phyloP scores from a whole-genome alignment of 2,329 filamentous ascomycete species.

The Penicillium rolfsii region DNA sequence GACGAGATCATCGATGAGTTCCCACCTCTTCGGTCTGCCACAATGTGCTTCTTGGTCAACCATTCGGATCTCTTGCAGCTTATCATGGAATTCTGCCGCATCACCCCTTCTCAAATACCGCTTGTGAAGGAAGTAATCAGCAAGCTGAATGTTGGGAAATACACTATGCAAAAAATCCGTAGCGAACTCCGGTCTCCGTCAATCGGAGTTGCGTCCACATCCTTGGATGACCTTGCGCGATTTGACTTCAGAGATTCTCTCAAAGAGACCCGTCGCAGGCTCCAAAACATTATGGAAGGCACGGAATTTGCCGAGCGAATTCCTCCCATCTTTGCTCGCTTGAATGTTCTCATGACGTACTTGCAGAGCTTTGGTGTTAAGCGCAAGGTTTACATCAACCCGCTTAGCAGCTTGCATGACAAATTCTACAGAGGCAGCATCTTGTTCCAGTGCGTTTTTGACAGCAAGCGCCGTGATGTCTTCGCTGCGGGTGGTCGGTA shows the following conservation, averaged over 20 bases:
- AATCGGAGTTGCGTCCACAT: slow-evolving; percentile 83
- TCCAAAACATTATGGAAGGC: slow-evolving; percentile 58
- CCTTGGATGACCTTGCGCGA: slow-evolving; percentile 82
- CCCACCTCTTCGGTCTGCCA: slow-evolving; percentile 69
- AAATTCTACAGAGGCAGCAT: slow-evolving; percentile 85
- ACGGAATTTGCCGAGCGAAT: slow-evolving; percentile 57
- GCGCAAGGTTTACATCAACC: slow-evolving; percentile 80
- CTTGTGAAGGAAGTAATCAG: slow-evolving; percentile 81
- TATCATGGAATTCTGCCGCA: slow-evolving; percentile 87
- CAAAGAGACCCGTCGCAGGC: slow-evolving; percentile 71
- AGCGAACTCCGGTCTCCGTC: slow-evolving; percentile 78
- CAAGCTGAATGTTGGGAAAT: slow-evolving; percentile 79
- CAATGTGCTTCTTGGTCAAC: slow-evolving; percentile 88
- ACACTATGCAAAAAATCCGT: slow-evolving; percentile 81
- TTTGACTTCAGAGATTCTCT: slow-evolving; percentile 85
- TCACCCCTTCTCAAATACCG: slow-evolving; percentile 69
- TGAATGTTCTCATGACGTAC: slow-evolving; percentile 77
- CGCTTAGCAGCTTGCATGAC: slow-evolving; percentile 86
- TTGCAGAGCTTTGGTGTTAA: slow-evolving; percentile 73
- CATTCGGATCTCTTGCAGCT: slow-evolving; percentile 84
- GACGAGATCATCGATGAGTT: slow-evolving; percentile 87
- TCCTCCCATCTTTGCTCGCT: slow-evolving; percentile 68
- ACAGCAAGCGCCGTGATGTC: slow-evolving; percentile 77
- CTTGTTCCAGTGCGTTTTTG: slow-evolving; percentile 87
- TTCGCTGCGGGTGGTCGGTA: slow-evolving; percentile 94